Conservation (phyloP, 1,139 yeast species). For the Arxiozyma heterogenica region DNA sequence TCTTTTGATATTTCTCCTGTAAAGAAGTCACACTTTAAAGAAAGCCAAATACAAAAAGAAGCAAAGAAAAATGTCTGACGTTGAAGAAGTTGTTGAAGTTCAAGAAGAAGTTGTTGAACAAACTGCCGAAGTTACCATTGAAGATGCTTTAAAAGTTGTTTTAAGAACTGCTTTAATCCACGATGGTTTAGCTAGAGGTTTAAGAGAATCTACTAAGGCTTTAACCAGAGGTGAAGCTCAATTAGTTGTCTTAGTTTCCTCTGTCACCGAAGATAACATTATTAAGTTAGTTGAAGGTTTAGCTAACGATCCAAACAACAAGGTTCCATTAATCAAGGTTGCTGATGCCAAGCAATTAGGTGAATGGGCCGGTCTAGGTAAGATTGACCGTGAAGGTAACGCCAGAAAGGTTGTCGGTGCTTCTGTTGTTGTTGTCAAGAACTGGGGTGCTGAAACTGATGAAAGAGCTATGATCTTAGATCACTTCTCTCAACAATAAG, state of each 20-base stretch:
- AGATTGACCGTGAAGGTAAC: slow-evolving; percentile 99
- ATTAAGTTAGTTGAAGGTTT: slow-evolving; percentile 98
- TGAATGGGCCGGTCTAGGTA: slow-evolving; percentile 99
- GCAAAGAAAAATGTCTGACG: slow-evolving; percentile 66
- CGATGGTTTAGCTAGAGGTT: slow-evolving; percentile 99
- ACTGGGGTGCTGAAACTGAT: slow-evolving; percentile 99
- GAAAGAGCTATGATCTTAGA: slow-evolving; percentile 96
- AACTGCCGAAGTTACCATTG: slow-evolving; percentile 84
- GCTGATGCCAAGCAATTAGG: slow-evolving; percentile 99
- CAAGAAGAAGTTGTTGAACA: slow-evolving; percentile 82
- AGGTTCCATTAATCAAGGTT: slow-evolving; percentile 97
- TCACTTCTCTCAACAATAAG: slow-evolving; percentile 80
- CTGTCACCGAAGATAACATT: slow-evolving; percentile 97
- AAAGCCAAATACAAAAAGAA: slow-evolving; percentile 28
- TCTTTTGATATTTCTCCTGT: slow-evolving; percentile 39
- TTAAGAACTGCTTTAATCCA: slow-evolving; percentile 96
- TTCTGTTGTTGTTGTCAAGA: slow-evolving; percentile 97
- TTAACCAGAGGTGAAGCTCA: slow-evolving; percentile 96
- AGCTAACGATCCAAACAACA: slow-evolving; percentile 94
- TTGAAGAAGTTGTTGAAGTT: slow-evolving; percentile 66
- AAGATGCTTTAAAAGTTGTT: slow-evolving; percentile 97
- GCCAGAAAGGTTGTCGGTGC: slow-evolving; percentile 99
- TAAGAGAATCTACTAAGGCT: slow-evolving; percentile 99
- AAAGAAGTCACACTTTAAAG: slow-evolving; percentile 60
- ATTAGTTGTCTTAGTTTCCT: slow-evolving; percentile 94